These are phyloP conservation scores for Psidium friedrichsthalianum DNA, from an alignment of 345 rosid genomes.

Conservation along the genomic window DNA sequence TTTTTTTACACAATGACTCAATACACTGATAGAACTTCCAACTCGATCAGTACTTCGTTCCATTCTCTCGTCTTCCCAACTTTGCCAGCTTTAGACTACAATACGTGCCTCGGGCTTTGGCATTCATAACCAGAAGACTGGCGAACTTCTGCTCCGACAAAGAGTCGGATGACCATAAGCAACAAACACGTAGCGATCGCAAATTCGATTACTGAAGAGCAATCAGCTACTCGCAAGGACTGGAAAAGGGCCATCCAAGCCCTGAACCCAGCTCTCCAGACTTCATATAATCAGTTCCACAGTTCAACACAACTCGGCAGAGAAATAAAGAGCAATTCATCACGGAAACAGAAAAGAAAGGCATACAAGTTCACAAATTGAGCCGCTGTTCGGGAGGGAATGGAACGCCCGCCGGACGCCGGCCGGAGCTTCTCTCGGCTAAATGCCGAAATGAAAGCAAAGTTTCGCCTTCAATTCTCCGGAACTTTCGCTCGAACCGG, in stretches of 20 bases:
- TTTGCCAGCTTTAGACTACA: background rate
- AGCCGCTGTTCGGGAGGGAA: background rate
- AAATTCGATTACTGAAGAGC: background rate
- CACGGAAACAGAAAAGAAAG: background rate
- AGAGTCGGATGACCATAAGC: background rate
- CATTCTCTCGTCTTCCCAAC: background rate
- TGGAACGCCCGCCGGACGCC: background rate
- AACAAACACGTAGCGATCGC: background rate
- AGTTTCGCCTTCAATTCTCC: background rate
- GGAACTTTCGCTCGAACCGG: background rate
- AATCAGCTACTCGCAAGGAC: background rate
- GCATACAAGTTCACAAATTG: background rate
- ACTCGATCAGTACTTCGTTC: background rate
- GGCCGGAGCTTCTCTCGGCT: background rate
- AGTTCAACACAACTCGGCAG: background rate
- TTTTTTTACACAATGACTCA: background rate
- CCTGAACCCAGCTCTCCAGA: background rate
- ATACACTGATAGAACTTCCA: background rate
- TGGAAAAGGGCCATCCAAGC: background rate
- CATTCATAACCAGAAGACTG: background rate
- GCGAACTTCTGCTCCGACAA: no score
- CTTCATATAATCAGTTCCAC: background rate
- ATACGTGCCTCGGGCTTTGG: background rate
- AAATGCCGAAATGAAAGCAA: background rate
- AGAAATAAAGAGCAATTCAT: background rate